Evolutionary conservation across 345 rosid species (phyloP).

Genomic region (Toxicodendron radicans): DNA sequence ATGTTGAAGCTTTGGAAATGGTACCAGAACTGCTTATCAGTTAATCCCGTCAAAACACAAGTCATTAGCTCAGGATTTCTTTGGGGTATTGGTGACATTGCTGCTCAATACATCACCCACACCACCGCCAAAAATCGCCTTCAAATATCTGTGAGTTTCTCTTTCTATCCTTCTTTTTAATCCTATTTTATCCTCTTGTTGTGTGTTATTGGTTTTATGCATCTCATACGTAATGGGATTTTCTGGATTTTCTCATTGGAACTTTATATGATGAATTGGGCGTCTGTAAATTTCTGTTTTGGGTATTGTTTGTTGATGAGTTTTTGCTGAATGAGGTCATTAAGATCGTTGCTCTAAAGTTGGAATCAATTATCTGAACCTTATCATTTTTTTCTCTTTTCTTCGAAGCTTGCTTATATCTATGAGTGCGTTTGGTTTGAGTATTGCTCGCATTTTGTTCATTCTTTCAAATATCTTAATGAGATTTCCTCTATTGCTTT

Average conservation of each 20-base stretch:
- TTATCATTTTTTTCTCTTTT: not conserved
- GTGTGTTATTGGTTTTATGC: not conserved
- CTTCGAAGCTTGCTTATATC: not conserved
- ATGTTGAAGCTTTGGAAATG: conserved; percentile 84
- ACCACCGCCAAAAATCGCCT: conserved; percentile 57
- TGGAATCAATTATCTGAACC: not conserved
- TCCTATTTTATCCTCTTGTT: not conserved
- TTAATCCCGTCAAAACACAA: conserved; percentile 85
- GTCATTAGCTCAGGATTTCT: conserved; percentile 84
- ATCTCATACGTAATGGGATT: conserved; percentile 5
- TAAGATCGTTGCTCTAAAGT: not conserved
- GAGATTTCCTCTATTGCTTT: not conserved
- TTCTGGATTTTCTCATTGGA: not conserved
- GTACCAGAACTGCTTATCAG: conserved; percentile 70
- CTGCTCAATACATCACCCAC: conserved; percentile 87
- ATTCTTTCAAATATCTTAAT: conserved; percentile 7
- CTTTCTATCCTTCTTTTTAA: not conserved
- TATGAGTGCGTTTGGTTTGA: not conserved
- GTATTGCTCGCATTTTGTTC: not conserved
- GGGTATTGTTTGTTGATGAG: not conserved
- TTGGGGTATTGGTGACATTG: conserved; percentile 86
- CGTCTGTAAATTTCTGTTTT: conserved; percentile 4
- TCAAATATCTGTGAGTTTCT: conserved; percentile 34
- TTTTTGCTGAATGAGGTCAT: not conserved
- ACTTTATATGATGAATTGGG: conserved; percentile 12